Evolutionary conservation across 306 rosid species (phyloP), one percentile per base, ranked within the genome.

Genomic region (Ammopiptanthus mongolicus): DNA sequence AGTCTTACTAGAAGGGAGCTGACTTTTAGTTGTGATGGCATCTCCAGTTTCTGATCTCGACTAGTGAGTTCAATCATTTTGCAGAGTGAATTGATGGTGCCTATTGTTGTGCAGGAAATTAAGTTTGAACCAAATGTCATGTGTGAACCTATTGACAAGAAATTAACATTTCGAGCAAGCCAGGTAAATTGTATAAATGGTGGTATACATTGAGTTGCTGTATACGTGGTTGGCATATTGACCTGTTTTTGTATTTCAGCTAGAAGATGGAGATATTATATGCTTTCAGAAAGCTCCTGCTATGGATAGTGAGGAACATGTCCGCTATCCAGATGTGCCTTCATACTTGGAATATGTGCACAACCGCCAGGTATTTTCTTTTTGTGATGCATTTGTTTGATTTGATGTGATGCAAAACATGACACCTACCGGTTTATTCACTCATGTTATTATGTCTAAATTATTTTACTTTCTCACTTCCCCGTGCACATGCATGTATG

Each of bases 61-160:
- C 8, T 18, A 25, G 67, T 50, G 61, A 17, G 82, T 58, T 46
- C 23, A 58, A 39, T 50, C 6, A 47, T 28, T 17, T 23, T 52
- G 44, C 15, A 29, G 50, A 47, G 52, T 53, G 58, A 60, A 74
- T 56, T 69, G 65, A 75, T 69, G 29, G 65, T 72, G 8, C 58
- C 57, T 59, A 25, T 60, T 57, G 3, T 53, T 74, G 57, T 83
- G 60, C 84, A 95, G 98, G 99, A 96, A 86, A 96, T 96, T 53
- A 96, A 96, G 87, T 92, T 90, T 76, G 98, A 96, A 78, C 99
- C 99, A 37, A 81, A 82, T 86, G 94, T 96, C 66, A 92, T 96
- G 99, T 96, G 99, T 59, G 99, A 96, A 79, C 93, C 90, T 63
- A 88, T 96, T 31, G 99, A 96, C 81, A 92, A 90, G 93, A 90